phyloP scores from a whole-genome alignment of 106 monocot genomes.

The Dendrobium catenatum region DNA sequence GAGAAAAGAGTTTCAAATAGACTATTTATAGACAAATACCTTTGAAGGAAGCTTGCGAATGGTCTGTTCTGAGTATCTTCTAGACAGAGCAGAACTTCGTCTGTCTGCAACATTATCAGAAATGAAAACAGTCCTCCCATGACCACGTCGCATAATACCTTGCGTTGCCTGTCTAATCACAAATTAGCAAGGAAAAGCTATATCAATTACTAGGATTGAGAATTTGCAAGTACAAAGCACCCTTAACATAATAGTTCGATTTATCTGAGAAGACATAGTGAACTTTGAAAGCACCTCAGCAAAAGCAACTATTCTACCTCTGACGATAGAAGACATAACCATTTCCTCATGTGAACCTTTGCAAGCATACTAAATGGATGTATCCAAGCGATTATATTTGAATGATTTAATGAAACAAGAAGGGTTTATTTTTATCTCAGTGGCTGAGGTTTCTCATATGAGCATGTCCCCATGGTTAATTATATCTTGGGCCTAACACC shows the following conservation, averaged over 20 bases:
- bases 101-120: conserved; percentile 15
- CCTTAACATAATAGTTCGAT: not conserved
- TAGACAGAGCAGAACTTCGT: conserved; percentile 7
- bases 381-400: not conserved
- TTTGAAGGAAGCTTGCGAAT: conserved; percentile 11
- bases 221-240: not conserved
- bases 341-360: no score
- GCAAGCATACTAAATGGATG: not conserved
- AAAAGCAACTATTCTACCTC: not conserved
- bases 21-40: conserved; percentile 7
- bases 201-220: not conserved
- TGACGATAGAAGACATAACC: not conserved
- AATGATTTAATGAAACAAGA: not conserved
- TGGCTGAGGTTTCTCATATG: no score
- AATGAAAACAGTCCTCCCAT: conserved; percentile 10
- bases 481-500: no score
- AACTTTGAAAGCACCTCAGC: not conserved
- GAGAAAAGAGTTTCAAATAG: not conserved
- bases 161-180: not conserved
- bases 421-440: no score
- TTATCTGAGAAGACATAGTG: not conserved
- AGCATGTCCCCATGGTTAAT: no score
- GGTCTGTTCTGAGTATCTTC: conserved; percentile 16
- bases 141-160: conserved; percentile 19
- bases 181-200: not conserved